Percentiles rank a stretch among this genome's conserved stretches.
Evolutionary conservation across 805 yeast species (phyloP).

Genomic region (Ogataea pilisensis): DNA sequence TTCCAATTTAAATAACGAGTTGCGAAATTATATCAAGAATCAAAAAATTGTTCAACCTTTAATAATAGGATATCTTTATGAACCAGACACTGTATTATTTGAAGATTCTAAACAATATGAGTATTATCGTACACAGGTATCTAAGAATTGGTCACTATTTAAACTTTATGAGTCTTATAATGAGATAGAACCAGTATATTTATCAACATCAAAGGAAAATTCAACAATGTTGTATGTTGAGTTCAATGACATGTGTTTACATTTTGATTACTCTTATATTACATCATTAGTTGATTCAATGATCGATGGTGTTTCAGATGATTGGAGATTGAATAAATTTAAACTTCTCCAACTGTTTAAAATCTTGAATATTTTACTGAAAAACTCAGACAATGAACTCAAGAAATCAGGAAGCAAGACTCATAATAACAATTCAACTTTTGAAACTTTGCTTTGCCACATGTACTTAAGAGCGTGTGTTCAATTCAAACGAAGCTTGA

Average conservation of each 20-base stretch:
- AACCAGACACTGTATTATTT: constrained; percentile 14
- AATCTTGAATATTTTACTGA: constrained; percentile 22
- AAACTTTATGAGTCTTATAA: constrained; percentile 3
- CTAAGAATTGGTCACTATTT: constrained; percentile 20
- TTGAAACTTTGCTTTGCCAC: constrained; percentile 2
- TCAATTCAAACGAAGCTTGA: background rate
- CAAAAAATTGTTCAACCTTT: constrained; percentile 27
- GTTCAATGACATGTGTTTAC: constrained; percentile 12
- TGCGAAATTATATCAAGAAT: constrained; percentile 21
- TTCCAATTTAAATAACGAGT: constrained; percentile 13
- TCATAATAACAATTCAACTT: background rate
- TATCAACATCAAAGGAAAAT: background rate
- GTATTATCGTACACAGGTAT: constrained; percentile 17
- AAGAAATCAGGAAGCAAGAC: background rate
- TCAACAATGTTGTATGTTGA: constrained; percentile 7
- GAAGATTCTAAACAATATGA: constrained; percentile 13
- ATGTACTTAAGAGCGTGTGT: background rate
- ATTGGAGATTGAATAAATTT: constrained; percentile 21
- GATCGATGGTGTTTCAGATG: constrained; percentile 19
- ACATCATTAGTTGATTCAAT: constrained; percentile 16
- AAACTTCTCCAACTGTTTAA: constrained; percentile 25
- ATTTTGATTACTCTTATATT: constrained; percentile 23
- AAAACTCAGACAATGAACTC: constrained; percentile 3
- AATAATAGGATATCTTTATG: constrained; percentile 24
- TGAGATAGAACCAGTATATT: background rate